Evolutionary conservation across 495 filamentous ascomycete genomes (phyloP).

Genomic region (Penicillium verhagenii): DNA sequence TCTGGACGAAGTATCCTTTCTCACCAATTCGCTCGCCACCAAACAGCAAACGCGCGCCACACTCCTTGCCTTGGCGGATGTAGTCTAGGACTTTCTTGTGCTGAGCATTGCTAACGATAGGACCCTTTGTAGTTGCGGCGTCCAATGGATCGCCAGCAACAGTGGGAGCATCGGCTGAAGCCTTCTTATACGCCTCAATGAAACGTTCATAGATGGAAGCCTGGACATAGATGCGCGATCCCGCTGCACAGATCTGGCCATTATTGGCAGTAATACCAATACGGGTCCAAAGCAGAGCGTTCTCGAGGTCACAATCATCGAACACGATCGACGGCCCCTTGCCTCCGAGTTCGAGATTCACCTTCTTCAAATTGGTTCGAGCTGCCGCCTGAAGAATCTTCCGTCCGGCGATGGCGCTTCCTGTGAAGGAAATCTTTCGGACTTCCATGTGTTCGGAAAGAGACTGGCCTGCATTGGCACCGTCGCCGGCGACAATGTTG

Average conservation of each 20-base stretch:
- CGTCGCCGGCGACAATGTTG: slow-evolving; percentile 81
- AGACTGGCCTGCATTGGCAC: slow-evolving; percentile 73
- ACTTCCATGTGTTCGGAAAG: slow-evolving; percentile 72
- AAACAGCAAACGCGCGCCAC: slow-evolving; percentile 71
- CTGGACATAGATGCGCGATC: slow-evolving; percentile 54
- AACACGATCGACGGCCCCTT: slow-evolving; percentile 47
- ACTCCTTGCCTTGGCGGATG: slow-evolving; percentile 69
- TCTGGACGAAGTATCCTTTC: slow-evolving; percentile 48
- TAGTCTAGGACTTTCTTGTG: slow-evolving; percentile 81
- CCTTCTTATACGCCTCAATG: slow-evolving; percentile 25
- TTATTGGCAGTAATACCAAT: slow-evolving; percentile 48
- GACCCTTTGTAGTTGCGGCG: slow-evolving; percentile 71
- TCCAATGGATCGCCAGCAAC: slow-evolving; percentile 77
- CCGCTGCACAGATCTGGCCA: slow-evolving; percentile 56
- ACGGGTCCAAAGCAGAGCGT: slow-evolving; percentile 38
- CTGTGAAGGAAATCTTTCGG: slow-evolving; percentile 65
- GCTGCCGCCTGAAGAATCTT: slow-evolving; percentile 34
- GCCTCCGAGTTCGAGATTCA: slow-evolving; percentile 46
- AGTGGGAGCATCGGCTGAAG: slow-evolving; percentile 1
- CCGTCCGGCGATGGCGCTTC: slow-evolving; percentile 21
- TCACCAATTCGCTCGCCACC: slow-evolving; percentile 58
- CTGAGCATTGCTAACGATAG: slow-evolving; percentile 76
- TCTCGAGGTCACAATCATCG: slow-evolving; percentile 43
- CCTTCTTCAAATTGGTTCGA: slow-evolving; percentile 49
- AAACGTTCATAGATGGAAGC: slow-evolving; percentile 55